Evolutionary conservation across 2,329 filamentous ascomycete species (phyloP).

Genomic region (Aspergillus sp.): DNA sequence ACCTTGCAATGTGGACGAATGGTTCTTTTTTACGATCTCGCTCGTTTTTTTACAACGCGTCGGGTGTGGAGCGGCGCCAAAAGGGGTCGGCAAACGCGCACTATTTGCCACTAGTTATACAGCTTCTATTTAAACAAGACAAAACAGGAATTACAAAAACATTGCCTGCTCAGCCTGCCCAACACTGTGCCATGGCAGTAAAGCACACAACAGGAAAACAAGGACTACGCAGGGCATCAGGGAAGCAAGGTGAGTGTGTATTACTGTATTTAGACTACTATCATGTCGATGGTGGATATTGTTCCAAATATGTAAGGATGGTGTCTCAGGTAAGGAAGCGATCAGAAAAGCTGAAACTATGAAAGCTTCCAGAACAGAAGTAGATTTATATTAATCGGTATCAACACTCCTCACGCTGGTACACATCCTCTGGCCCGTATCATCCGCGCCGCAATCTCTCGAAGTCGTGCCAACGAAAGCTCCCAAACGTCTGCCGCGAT

Average conservation of each 20-base stretch:
- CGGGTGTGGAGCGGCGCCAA: not conserved
- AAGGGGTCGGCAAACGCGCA: constrained; percentile 6
- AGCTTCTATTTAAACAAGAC: not conserved
- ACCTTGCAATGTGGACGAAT: not conserved
- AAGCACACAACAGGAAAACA: too few relatives aligned
- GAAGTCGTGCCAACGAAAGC: not conserved
- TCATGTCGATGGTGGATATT: too few relatives aligned
- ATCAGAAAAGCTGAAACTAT: too few relatives aligned
- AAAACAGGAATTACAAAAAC: not conserved
- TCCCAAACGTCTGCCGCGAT: not conserved
- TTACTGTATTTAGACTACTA: too few relatives aligned
- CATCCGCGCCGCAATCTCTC: not conserved
- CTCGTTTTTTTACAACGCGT: constrained; percentile 8
- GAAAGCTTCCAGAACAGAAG: too few relatives aligned
- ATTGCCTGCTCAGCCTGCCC: not conserved
- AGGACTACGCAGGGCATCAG: too few relatives aligned
- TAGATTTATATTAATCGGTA: too few relatives aligned
- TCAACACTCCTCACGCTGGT: not conserved
- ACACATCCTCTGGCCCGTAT: not conserved
- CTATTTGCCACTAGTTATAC: not conserved
- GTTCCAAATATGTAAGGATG: too few relatives aligned
- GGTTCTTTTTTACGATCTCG: not conserved
- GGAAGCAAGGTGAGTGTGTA: too few relatives aligned
- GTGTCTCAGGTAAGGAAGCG: too few relatives aligned
- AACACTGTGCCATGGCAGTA: not conserved